Evolutionary conservation across 805 yeast genomes (phyloP), one percentile per base, ranked within the genome.

Genomic region (Brettanomyces bruxellensis): DNA sequence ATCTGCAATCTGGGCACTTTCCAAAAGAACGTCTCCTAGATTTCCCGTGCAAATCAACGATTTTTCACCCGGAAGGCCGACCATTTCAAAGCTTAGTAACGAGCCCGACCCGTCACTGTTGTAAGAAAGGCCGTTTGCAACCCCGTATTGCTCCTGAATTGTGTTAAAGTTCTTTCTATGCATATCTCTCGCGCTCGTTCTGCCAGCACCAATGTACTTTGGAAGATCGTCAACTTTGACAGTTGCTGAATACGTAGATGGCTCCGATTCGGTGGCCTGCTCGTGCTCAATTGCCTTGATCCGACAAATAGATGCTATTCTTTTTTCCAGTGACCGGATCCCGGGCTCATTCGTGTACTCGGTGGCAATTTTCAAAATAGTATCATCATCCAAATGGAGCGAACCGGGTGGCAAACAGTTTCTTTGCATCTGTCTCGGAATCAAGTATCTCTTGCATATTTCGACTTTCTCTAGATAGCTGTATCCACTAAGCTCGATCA

Each of bases 81-180:
- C 76, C 55, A 88, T 78, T 59, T 89, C 96, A 60, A 89, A 85
- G 13, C 82, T 76, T 44, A 89, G 68, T 1, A 86, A 79, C 1
- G 91, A 82, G 0, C 96, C 96, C 4, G 84, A 79, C 1, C 96
- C 96, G 55, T 83, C 86, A 3, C 88, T 79, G 66, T 85, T 87
- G 62, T 88, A 89, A 2, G 95, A 86, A 49, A 89, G 68, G 0
- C 96, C 97, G 59, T 87, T 86, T 9, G 87, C 96, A 6, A 87
- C 75, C 2, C 96, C 95, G 50, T 74, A 71, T 6, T 67, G 66
- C 32, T 73, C 73, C 9, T 86, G 75, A 44, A 70, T 63, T 25
- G 65, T 62, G 1, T 81, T 76, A 25, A 60, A 60, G 13, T 63
- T 67, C n/a, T 71, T 59, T 35, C 75, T 64, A 24, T 73, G 75